A percentile compares a stretch with the other conserved stretches of the same genome.
Evolutionary conservation across 768 basidiomycete species (phyloP).

Genomic region (Suillus placidus): DNA sequence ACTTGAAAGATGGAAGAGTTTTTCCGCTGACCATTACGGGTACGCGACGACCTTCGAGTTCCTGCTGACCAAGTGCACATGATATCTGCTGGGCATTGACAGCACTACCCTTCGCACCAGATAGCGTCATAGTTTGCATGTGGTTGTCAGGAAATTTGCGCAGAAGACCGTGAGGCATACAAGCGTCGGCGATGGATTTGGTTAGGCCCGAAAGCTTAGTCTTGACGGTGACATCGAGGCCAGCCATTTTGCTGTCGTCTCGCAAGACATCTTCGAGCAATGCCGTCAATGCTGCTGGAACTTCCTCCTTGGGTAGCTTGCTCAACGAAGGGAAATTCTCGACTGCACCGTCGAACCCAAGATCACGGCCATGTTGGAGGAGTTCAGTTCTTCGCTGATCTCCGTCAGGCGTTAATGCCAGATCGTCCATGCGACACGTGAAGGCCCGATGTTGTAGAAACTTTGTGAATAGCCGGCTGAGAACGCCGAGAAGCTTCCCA

Average conservation of each 20-base stretch:
- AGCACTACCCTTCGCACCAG: conserved; percentile 96
- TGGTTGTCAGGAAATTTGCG: conserved; percentile 97
- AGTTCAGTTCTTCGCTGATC: conserved; percentile 70
- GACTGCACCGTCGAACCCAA: conserved; percentile 87
- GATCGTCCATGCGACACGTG: conserved; percentile 98
- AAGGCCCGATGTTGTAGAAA: conserved; percentile 97
- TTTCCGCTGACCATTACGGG: conserved; percentile 99
- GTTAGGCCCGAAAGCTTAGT: conserved; percentile 84
- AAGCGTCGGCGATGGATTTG: conserved; percentile 84
- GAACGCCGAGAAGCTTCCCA: conserved; percentile 88
- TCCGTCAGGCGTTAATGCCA: conserved; percentile 83
- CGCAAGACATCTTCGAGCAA: conserved; percentile 91
- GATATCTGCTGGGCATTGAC: conserved; percentile 99
- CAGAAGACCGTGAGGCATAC: conserved; percentile 83
- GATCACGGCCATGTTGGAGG: conserved; percentile 62
- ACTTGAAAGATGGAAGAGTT: conserved; percentile 93
- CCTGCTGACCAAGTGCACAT: conserved; percentile 96
- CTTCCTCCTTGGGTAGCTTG: conserved; percentile 51
- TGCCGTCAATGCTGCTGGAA: conserved; percentile 55
- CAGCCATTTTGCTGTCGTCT: conserved; percentile 97
- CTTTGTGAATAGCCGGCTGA: conserved; percentile 94
- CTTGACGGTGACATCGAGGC: conserved; percentile 91
- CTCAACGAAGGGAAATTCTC: conserved; percentile 85
- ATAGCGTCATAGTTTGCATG: conserved; percentile 99
- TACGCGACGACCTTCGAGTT: conserved; percentile 96